Evolutionary conservation across 2,329 filamentous ascomycete species (phyloP).

Genomic region (Arachnopeziza araneosa): DNA sequence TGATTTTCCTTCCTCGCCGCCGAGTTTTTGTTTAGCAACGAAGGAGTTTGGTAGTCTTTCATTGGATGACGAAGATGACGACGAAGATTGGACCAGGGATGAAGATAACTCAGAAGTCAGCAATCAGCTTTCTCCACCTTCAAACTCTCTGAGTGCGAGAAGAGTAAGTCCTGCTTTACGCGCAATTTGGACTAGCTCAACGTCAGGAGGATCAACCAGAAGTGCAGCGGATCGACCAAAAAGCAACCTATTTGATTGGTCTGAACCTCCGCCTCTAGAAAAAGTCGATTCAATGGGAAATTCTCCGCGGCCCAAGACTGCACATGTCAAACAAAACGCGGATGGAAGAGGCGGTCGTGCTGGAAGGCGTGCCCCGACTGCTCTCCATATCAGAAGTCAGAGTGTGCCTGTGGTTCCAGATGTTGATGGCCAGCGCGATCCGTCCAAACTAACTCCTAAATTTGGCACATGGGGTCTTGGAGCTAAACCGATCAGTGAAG

Average conservation of each 20-base stretch:
- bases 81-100: conserved; percentile 56
- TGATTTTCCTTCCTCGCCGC: conserved; percentile 25
- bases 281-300: conserved; percentile 53
- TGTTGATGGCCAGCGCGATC: conserved; percentile 36
- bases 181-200: conserved; percentile 37
- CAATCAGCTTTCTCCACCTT: conserved; percentile 55
- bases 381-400: conserved; percentile 67
- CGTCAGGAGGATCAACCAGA: no score
- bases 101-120: conserved; percentile 47
- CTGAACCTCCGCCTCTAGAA: conserved; percentile 58
- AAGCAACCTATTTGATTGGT: conserved; percentile 75
- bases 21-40: conserved; percentile 27
- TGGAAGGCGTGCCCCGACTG: conserved; percentile 61
- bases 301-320: conserved; percentile 64
- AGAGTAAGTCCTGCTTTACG: conserved; percentile 50
- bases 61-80: conserved; percentile 58
- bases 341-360: conserved; percentile 66
- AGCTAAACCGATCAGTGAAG: conserved; percentile 75
- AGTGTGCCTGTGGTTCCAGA: conserved; percentile 73
- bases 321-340: conserved; percentile 69
- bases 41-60: conserved; percentile 46
- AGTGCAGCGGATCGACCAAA: conserved; percentile 43
- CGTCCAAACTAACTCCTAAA: conserved; percentile 53
- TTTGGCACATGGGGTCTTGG: conserved; percentile 79
- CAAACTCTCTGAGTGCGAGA: conserved; percentile 46